Evolutionary conservation across 331 rosid species (phyloP), one percentile per base, ranked within the genome.

Genomic region (Acacia pycnantha): DNA sequence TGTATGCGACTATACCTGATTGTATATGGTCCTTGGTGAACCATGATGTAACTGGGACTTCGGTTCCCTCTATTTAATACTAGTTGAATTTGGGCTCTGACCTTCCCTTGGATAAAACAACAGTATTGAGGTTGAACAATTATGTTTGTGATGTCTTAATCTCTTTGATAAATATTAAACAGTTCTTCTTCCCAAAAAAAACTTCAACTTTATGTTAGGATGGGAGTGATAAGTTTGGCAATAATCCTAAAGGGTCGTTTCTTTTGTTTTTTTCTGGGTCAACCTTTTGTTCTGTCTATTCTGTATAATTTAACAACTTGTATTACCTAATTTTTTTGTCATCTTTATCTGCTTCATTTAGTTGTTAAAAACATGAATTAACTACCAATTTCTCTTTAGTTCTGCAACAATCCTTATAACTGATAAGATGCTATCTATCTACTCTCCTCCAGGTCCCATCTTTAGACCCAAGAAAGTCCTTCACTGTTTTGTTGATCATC

Each of bases 101-200:
- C 10, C 11, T 16, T 54, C 62, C 12, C 24, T 54, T 8, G 13
- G 27, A 21, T 7, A 9, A 54, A 54, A 54, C n/a, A 54, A n/a
- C 12, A 91, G 67, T 82, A 29, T 76, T 74, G 80, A 47, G 68
- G 46, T 72, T 75, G 71, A 53, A 75, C 59, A 75, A 15, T 48
- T 56, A 65, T 44, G 59, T 48, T 65, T 65, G 47, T 41, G 53
- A 51, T 53, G 77, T 46, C 33, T 46, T 4, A 51, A 62, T 83
- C 70, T 74, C 46, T 56, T 62, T 77, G 69, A 35, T 15, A 44
- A 37, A 75, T 53, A 58, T 62, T 76, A 69, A 74, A 66, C 61
- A 77, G 24, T 71, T 84, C 22, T 50, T 50, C n/a, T 8, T 35
- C 22, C 21, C 19, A 53, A 6, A 53, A 53, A 50, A 50, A 18